Evolutionary conservation across 2,329 filamentous ascomycete species (phyloP), one percentile per base, ranked within the genome.

Genomic region (Neopestalotiopsis sp.): DNA sequence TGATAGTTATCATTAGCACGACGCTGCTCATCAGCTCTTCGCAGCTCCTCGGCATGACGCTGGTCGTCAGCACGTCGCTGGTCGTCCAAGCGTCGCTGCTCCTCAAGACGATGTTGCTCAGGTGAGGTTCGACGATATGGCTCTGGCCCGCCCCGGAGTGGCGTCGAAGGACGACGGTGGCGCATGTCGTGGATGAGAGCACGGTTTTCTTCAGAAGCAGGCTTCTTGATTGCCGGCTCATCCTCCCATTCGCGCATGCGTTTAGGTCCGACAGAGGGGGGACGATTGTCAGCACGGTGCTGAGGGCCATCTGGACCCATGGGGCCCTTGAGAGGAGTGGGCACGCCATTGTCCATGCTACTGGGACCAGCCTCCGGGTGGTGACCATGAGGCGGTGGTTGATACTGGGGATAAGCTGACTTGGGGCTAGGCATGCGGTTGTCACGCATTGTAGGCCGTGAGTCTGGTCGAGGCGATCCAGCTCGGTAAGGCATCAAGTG

Each of bases 171-270:
- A 58, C 94, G 91, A 69, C 94, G 93, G 76, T 92, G 91, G 70
- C 91, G 90, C 77, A 94, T 88, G 75, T 98, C 94, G 52, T 97
- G 94, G 73, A 98, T 86, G 67, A 94, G 92, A 69, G 93, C 93
- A 58, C 95, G 91, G 72, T 88, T 94, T 79, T 98, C 95, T 4
- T 98, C 95, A 52, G 91, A 97, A 10, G 93, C 91, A 70, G 93
- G 90, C 83, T 98, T 98, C 84, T 98, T 97, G 59, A 86, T 85
- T 4, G 90, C 83, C 28, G 89, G 84, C 45, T 97, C 94, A 45
- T 95, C 92, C 73, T 98, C 96, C 95, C 96, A 98, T 76, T 98
- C 96, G 63, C 95, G 91, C 79, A 91, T 88, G 69, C 96, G 90
- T 86, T 99, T 99, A 68, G 92, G 90, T 3, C 88, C 89, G 12